Evolutionary conservation across 768 basidiomycete species (phyloP).

Genomic region (Ephemerocybe angulata): DNA sequence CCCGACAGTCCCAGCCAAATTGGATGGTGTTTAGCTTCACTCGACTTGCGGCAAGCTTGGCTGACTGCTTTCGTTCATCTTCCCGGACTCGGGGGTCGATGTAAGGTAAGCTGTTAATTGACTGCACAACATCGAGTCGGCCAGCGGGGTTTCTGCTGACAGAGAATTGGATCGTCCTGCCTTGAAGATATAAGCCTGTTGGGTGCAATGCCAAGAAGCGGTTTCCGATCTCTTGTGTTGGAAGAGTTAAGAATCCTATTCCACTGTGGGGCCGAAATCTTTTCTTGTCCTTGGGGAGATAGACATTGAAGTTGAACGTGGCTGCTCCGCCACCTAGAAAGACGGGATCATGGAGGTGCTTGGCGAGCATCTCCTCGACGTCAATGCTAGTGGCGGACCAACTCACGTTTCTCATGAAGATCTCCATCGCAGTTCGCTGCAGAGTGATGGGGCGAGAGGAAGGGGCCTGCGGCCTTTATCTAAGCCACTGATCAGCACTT

Average conservation of each 20-base stretch:
- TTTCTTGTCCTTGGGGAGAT: slow-evolving; percentile 39
- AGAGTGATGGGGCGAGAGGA: no score
- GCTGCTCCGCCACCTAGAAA: slow-evolving; percentile 28
- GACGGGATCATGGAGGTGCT: slow-evolving; percentile 40
- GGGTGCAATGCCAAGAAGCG: slow-evolving; percentile 41
- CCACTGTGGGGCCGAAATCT: slow-evolving; percentile 33
- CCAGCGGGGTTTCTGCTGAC: slow-evolving; percentile 23
- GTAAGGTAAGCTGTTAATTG: slow-evolving; percentile 35
- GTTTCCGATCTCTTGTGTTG: slow-evolving; percentile 34
- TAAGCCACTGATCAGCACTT: no score
- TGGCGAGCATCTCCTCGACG: slow-evolving; percentile 35
- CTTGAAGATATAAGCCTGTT: slow-evolving; percentile 24
- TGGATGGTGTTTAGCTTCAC: slow-evolving; percentile 41
- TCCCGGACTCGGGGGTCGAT: slow-evolving; percentile 35
- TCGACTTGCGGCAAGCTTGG: slow-evolving; percentile 22
- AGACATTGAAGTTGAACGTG: slow-evolving; percentile 54
- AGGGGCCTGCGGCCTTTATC: no score
- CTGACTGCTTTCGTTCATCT: slow-evolving; percentile 29
- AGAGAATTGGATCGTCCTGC: slow-evolving; percentile 31
- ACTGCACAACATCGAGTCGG: slow-evolving; percentile 35
- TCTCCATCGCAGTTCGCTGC: slow-evolving; percentile 36
- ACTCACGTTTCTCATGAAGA: slow-evolving; percentile 37
- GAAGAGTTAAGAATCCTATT: slow-evolving; percentile 46
- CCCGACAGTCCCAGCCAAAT: slow-evolving; percentile 61
- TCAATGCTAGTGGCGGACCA: slow-evolving; percentile 24